Evolutionary conservation across 768 basidiomycete species (phyloP).

Genomic region (Kwoniella shandongensis): DNA sequence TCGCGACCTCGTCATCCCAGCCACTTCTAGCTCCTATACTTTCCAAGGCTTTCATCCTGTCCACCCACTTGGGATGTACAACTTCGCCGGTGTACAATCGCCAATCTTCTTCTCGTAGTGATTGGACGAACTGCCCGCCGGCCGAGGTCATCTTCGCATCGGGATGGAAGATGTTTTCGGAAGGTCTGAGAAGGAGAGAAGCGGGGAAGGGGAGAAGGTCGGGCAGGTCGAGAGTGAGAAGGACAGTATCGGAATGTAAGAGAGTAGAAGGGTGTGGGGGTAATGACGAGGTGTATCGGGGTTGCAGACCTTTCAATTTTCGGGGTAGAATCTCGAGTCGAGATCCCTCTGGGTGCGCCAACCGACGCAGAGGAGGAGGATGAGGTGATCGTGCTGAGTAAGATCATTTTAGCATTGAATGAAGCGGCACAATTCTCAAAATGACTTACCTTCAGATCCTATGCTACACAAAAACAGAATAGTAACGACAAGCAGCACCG

Average conservation of each 20-base stretch:
- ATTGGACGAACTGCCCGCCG: neutral
- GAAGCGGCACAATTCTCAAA: neutral
- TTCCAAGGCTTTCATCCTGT: slow-evolving; percentile 50
- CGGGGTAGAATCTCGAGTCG: slow-evolving; percentile 65
- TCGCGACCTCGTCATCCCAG: slow-evolving; percentile 46
- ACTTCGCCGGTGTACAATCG: slow-evolving; percentile 73
- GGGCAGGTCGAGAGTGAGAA: slow-evolving; percentile 61
- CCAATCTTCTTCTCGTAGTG: slow-evolving; percentile 25
- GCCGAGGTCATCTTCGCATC: slow-evolving; percentile 66
- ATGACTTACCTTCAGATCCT: slow-evolving; percentile 2
- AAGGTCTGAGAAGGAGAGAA: slow-evolving; percentile 73
- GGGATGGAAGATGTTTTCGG: slow-evolving; percentile 74
- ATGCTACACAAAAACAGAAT: slow-evolving; percentile 6
- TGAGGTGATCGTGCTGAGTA: slow-evolving; percentile 39
- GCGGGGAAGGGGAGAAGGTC: slow-evolving; percentile 65
- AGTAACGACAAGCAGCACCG: neutral
- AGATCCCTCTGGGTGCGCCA: slow-evolving; percentile 58
- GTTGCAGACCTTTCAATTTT: slow-evolving; percentile 43
- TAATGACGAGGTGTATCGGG: slow-evolving; percentile 52
- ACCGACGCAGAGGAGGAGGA: slow-evolving; percentile 39
- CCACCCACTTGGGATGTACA: slow-evolving; percentile 59
- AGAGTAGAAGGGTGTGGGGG: slow-evolving; percentile 58
- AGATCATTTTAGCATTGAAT: neutral
- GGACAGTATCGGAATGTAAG: slow-evolving; percentile 68
- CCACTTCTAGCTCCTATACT: slow-evolving; percentile 14